Conservation (phyloP, 768 basidiomycete species). For the Auricularia sp. region DNA sequence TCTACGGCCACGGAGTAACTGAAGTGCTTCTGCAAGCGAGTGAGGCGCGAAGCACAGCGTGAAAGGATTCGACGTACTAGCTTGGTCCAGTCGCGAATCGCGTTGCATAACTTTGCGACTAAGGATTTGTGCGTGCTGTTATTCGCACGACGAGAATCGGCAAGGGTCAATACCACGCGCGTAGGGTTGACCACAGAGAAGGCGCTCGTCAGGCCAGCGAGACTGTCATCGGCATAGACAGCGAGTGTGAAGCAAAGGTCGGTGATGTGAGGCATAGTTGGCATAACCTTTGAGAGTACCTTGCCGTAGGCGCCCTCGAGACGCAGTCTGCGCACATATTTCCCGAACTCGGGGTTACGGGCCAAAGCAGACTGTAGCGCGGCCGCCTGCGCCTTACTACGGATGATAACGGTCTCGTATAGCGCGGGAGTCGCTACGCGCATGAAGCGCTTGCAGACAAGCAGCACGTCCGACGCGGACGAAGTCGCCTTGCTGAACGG, state of each 20-base stretch:
- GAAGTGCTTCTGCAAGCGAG: too few species aligned
- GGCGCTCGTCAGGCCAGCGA: not conserved
- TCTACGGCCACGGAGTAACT: too few species aligned
- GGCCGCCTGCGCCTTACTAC: not conserved
- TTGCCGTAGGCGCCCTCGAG: not conserved
- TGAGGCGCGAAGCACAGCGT: too few species aligned
- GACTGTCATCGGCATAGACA: not conserved
- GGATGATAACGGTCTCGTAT: not conserved
- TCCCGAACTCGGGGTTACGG: not conserved
- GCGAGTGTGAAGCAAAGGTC: not conserved
- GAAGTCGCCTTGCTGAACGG: not conserved
- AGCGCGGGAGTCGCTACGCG: not conserved
- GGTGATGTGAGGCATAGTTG: not conserved
- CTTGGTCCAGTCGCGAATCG: too few species aligned
- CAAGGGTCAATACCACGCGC: not conserved
- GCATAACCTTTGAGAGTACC: not conserved
- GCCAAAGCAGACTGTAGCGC: not conserved
- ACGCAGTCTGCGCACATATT: not conserved
- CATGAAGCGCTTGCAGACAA: not conserved
- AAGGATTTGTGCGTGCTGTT: too few species aligned
- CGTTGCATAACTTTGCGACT: too few species aligned
- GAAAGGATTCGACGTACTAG: too few species aligned
- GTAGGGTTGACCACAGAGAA: not conserved
- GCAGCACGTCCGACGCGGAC: not conserved
- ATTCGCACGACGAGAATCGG: too few species aligned